Conservation (phyloP, 805 yeast species). For the Candida golubevii region DNA sequence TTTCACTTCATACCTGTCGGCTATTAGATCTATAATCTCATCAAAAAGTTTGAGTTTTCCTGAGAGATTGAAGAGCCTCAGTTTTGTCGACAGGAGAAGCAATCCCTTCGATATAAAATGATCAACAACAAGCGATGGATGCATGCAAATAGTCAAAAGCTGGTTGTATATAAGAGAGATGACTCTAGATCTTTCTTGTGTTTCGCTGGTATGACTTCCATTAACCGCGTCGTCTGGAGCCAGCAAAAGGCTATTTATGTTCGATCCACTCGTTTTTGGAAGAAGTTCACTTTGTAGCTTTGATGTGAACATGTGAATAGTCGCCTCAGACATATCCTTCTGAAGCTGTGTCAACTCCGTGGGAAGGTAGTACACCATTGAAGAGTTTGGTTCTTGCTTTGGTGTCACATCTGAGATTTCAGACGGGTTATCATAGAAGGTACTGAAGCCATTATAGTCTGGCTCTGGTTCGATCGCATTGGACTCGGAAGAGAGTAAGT, state of each 20-base stretch:
- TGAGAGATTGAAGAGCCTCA: conserved; percentile 47
- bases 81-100: conserved; percentile 61
- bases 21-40: conserved; percentile 37
- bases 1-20: conserved; percentile 18
- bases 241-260: conserved; percentile 36
- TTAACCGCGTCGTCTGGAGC: conserved; percentile 9
- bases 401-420: not conserved
- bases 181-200: conserved; percentile 2
- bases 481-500: conserved; percentile 33
- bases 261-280: conserved; percentile 24
- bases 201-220: not conserved
- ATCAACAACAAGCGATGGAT: conserved; percentile 69
- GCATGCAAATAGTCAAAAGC: conserved; percentile 50
- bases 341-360: conserved; percentile 32
- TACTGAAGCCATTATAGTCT: not conserved
- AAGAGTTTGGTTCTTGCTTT: not conserved
- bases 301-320: conserved; percentile 26
- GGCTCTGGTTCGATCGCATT: conserved; percentile 4
- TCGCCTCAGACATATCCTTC: conserved; percentile 30
- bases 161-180: conserved; percentile 43
- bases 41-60: conserved; percentile 59
- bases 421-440: not conserved
- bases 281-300: conserved; percentile 23
- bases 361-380: conserved; percentile 31
- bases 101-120: conserved; percentile 73